phyloP scores from a whole-genome alignment of 148 eudicot genomes.

The Cornus kousa region DNA sequence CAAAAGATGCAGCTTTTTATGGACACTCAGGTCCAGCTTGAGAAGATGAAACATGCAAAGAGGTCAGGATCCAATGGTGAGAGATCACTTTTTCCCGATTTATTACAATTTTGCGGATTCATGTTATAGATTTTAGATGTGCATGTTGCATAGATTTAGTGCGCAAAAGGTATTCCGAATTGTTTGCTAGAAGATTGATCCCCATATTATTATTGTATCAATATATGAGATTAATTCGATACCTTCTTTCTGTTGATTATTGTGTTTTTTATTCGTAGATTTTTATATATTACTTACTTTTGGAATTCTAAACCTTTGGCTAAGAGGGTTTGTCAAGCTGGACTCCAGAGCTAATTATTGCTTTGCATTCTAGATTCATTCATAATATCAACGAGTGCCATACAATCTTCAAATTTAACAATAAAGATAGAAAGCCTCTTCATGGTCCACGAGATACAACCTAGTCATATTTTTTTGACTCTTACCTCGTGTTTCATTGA shows the following conservation, averaged over 20 bases:
- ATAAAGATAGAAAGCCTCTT: not conserved
- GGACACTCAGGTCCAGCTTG: constrained; percentile 76
- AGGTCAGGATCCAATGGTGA: constrained; percentile 61
- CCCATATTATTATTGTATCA: not conserved
- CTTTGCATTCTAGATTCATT: not conserved
- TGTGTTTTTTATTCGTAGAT: not conserved
- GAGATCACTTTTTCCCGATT: constrained; percentile 1
- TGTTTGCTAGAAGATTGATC: not conserved
- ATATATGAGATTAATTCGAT: not conserved
- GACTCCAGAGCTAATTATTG: not conserved
- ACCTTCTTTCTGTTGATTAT: not conserved
- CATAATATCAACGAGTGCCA: not conserved
- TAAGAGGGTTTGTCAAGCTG: not conserved
- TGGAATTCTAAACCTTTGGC: too few species aligned
- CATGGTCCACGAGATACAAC: not conserved
- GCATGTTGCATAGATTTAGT: not conserved
- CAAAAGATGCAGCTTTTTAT: constrained; percentile 81
- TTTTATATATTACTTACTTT: too few species aligned
- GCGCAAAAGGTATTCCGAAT: not conserved
- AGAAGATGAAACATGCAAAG: constrained; percentile 59
- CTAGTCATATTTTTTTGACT: not conserved
- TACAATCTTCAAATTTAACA: not conserved
- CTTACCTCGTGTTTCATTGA: not conserved
- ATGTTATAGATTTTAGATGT: not conserved
- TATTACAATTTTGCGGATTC: not conserved